Conservation (phyloP, 2,329 filamentous ascomycete genomes). For the Fusarium duplospermum region DNA sequence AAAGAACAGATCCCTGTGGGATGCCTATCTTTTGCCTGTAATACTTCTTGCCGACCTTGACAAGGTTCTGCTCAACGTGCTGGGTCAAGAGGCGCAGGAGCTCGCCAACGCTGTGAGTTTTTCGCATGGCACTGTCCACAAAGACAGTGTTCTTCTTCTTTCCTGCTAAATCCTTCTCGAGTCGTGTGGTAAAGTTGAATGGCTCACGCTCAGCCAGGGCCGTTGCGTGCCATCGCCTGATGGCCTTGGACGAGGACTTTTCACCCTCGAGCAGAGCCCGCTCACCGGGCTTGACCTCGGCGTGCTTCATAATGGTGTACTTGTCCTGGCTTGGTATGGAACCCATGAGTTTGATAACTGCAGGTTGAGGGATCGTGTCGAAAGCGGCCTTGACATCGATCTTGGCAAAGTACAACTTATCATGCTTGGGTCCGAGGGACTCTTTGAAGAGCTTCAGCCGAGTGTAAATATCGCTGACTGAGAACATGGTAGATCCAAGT, state of each 20-base stretch:
- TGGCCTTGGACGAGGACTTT: slow-evolving; percentile 50
- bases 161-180: slow-evolving; percentile 54
- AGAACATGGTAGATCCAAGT: slow-evolving; percentile 85
- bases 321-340: slow-evolving; percentile 65
- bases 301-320: slow-evolving; percentile 81
- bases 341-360: slow-evolving; percentile 74
- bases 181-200: slow-evolving; percentile 57
- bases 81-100: slow-evolving; percentile 78
- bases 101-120: slow-evolving; percentile 65
- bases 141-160: slow-evolving; percentile 78
- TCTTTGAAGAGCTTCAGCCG: slow-evolving; percentile 77
- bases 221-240: slow-evolving; percentile 64
- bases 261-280: slow-evolving; percentile 34
- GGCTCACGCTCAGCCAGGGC: slow-evolving; percentile 59
- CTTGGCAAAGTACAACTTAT: slow-evolving; percentile 85
- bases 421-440: slow-evolving; percentile 52
- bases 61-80: slow-evolving; percentile 86
- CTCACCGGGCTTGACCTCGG: slow-evolving; percentile 71
- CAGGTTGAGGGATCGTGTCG: slow-evolving; percentile 90
- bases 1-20: slow-evolving; percentile 91
- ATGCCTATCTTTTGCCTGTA: slow-evolving; percentile 92
- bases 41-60: slow-evolving; percentile 88
- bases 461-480: slow-evolving; percentile 81
- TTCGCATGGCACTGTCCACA: slow-evolving; percentile 74
- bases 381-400: slow-evolving; percentile 93